Percentiles rank a stretch among this genome's conserved stretches.
These are phyloP conservation scores for Fusarium sp. DNA, from an alignment of 2,329 filamentous ascomycete genomes.

Conservation along the genomic window DNA sequence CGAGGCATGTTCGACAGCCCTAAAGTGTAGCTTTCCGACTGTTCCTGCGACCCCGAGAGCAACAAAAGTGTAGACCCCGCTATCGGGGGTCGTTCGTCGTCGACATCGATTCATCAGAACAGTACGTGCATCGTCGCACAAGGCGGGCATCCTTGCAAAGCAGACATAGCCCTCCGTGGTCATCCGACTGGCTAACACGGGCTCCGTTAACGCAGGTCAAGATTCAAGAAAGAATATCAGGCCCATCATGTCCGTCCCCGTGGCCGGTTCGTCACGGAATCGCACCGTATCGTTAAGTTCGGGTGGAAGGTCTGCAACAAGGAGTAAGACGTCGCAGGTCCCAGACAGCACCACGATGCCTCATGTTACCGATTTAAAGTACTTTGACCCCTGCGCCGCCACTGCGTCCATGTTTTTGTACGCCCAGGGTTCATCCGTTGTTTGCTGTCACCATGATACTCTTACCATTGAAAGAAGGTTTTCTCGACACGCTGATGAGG, in stretches of 20 bases:
- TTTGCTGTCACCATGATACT: constrained; percentile 93
- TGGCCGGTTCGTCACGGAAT: constrained; percentile 64
- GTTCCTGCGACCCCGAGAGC: constrained; percentile 41
- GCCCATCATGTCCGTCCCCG: constrained; percentile 65
- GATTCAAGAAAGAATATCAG: constrained; percentile 48
- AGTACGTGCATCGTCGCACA: constrained; percentile 54
- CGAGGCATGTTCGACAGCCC: constrained; percentile 51
- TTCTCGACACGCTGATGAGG: constrained; percentile 81
- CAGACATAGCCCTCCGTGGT: constrained; percentile 33
- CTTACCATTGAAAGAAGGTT: constrained; percentile 89
- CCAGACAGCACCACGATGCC: constrained; percentile 64
- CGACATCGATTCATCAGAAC: constrained; percentile 46
- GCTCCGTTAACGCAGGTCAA: constrained; percentile 33
- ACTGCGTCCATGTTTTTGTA: constrained; percentile 93
- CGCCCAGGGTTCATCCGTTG: constrained; percentile 80
- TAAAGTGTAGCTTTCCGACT: constrained; percentile 47
- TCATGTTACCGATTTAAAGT: constrained; percentile 58
- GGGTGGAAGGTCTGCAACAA: constrained; percentile 63
- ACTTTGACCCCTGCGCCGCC: constrained; percentile 88
- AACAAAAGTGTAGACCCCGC: constrained; percentile 35
- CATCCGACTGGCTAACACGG: constrained; percentile 35
- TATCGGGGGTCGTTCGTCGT: constrained; percentile 44
- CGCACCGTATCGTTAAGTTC: constrained; percentile 68
- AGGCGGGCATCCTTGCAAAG: constrained; percentile 39
- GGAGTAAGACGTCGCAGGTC: constrained; percentile 52